Conservation (phyloP, 176 grass and related monocot species). For the Microstegium vimineum region DNA sequence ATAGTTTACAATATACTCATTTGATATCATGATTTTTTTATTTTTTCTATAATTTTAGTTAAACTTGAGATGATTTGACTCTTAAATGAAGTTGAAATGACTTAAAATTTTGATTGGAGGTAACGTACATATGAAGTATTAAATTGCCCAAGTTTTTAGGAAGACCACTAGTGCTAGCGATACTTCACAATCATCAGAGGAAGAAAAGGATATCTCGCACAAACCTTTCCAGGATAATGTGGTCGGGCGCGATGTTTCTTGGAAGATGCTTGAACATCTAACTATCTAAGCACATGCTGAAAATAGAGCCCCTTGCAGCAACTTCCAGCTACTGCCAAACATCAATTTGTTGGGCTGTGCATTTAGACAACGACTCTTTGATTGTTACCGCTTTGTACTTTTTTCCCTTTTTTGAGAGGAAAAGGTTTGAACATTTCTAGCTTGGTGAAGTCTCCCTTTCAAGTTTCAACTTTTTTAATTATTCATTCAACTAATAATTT, state of each 20-base stretch:
- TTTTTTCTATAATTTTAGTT: too few species aligned
- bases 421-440: slow-evolving; percentile 17
- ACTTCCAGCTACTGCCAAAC: slow-evolving; percentile 26
- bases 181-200: background rate
- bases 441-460: slow-evolving; percentile 32
- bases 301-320: background rate
- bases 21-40: too few species aligned
- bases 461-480: slow-evolving; percentile 7
- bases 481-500: slow-evolving; percentile 1
- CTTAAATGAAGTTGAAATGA: too few species aligned
- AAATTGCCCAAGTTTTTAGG: background rate
- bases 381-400: slow-evolving; percentile 6
- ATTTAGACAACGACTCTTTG: slow-evolving; percentile 15
- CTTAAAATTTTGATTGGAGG: too few species aligned
- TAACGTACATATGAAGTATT: too few species aligned
- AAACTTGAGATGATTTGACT: too few species aligned
- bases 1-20: too few species aligned
- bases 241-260: slow-evolving; percentile 36
- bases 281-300: slow-evolving; percentile 20
- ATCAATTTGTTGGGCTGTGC: background rate
- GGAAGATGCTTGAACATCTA: slow-evolving; percentile 28
- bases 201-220: slow-evolving; percentile 3
- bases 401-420: slow-evolving; percentile 29
- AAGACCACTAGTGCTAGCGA: background rate
- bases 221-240: slow-evolving; percentile 28